Evolutionary conservation across 306 rosid species (phyloP), one percentile per base, ranked within the genome.

Genomic region (Ceratonia siliqua): DNA sequence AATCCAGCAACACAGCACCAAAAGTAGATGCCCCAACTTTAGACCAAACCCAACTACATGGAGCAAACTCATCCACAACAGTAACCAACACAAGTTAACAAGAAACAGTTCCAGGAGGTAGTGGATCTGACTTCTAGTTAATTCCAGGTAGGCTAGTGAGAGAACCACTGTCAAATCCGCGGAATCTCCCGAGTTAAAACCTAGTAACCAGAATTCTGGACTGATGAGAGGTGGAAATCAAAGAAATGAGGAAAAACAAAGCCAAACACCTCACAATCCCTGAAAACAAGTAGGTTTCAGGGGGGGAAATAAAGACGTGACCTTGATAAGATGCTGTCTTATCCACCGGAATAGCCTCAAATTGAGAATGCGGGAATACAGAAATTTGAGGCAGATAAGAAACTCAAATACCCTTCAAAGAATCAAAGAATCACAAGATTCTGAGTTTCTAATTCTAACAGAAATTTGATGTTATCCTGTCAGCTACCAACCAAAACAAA

Each of bases 1-100:
- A 81, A 88, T 25, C 92, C 91, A 91, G 79, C 76, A 89, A 81
- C 95, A 87, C 82, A 87, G 84, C 87, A 81, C 77, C 92, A 77
- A 92, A 79, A 91, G 74, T 33, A 91, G 88, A 90, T 87, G 97
- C 85, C 95, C 96, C 86, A 87, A 87, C 76, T 87, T 90, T 57
- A 88, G 83, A 64, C 91, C 87, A 80, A 90, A 90, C 76, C 89
- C 99, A 82, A 87, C 87, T 21, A 94, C 89, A 92, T 82, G 88
- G 72, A 90, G 79, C 78, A 89, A 79, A 82, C 92, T 88, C 97
- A 94, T 90, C 91, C 85, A 89, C 87, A 58, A 80, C 84, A 82
- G 85, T 78, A 84, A 73, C 83, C 87, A 85, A 82, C 85, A 78
- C 82, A 89, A 66, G 79, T 38, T 81, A 82, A 80, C 85, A 15